Evolutionary conservation across 2,329 filamentous ascomycete species (phyloP).

Genomic region (Aspergillus candidus): DNA sequence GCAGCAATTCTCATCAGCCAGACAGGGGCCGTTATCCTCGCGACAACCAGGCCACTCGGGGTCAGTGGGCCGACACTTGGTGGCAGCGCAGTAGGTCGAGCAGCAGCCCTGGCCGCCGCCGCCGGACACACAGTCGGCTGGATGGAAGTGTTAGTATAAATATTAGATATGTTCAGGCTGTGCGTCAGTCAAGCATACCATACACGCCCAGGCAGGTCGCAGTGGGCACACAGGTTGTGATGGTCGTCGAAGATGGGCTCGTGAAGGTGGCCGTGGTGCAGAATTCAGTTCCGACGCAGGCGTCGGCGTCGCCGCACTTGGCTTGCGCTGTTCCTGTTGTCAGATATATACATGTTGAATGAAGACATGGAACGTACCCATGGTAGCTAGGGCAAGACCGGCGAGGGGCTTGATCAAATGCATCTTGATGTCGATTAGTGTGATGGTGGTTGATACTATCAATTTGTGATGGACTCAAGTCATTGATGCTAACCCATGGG

Average conservation of each 20-base stretch:
- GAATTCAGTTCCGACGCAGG: conserved; percentile 17
- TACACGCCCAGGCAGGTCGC: conserved; percentile 22
- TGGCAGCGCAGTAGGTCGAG: conserved; percentile 26
- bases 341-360: background rate
- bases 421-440: too few relatives aligned
- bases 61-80: conserved; percentile 24
- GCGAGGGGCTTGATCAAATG: too few relatives aligned
- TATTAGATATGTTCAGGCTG: too few relatives aligned
- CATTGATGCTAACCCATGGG: too few relatives aligned
- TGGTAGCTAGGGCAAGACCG: too few relatives aligned
- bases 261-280: conserved; percentile 20
- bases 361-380: too few relatives aligned
- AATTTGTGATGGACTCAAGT: too few relatives aligned
- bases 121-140: conserved; percentile 18
- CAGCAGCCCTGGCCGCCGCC: conserved; percentile 17
- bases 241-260: conserved; percentile 13
- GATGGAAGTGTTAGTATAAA: background rate
- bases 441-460: too few relatives aligned
- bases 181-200: conserved; percentile 9
- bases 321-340: background rate
- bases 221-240: conserved; percentile 19
- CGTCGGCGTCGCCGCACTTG: conserved; percentile 12
- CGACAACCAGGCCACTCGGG: conserved; percentile 21
- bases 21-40: conserved; percentile 22
- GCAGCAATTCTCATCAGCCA: conserved; percentile 24